A percentile compares a stretch with the other conserved stretches of the same genome.
phyloP scores from a whole-genome alignment of 2,329 filamentous ascomycete genomes.

The Pezicula carpinea region DNA sequence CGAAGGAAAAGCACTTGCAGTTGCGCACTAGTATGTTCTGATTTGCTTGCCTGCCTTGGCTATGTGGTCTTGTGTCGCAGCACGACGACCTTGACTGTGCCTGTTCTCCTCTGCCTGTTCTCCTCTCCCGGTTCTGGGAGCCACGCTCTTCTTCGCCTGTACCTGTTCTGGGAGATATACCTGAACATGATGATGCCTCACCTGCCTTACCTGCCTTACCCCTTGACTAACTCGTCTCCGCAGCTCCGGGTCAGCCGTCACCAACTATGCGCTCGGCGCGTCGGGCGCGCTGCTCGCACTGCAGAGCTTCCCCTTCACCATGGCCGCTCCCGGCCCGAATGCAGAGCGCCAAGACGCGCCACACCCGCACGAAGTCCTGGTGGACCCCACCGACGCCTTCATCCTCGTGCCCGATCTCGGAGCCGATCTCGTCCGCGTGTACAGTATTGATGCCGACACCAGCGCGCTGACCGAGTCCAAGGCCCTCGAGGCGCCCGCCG shows the following conservation, averaged over 20 bases:
- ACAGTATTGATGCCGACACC: conserved; percentile 33
- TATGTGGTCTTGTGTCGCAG: no score
- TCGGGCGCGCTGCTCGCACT: conserved; percentile 18
- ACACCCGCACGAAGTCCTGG: conserved; percentile 46
- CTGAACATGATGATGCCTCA: conserved; percentile 36
- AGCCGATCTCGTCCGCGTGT: conserved; percentile 44
- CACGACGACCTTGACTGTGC: no score
- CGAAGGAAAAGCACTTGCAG: conserved; percentile 29
- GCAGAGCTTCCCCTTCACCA: conserved; percentile 38
- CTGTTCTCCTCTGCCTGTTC: no score
- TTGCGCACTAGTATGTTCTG: conserved; percentile 30
- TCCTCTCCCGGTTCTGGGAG: no score
- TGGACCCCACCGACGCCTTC: conserved; percentile 47
- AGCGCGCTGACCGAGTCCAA: conserved; percentile 33
- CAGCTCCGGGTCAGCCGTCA: conserved; percentile 17
- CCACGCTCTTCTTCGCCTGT: no score
- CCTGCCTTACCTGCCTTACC: no score
- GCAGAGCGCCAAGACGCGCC: conserved; percentile 37
- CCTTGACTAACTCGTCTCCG: conserved; percentile 2
- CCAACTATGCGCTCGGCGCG: conserved; percentile 33
- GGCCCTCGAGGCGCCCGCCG: conserved; percentile 31
- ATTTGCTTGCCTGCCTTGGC: no score
- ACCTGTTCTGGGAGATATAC: no score
- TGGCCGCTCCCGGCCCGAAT: conserved; percentile 30
- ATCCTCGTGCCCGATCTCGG: conserved; percentile 49